Evolutionary conservation across 768 basidiomycete species (phyloP).

Genomic region (Psilocybe sp.): DNA sequence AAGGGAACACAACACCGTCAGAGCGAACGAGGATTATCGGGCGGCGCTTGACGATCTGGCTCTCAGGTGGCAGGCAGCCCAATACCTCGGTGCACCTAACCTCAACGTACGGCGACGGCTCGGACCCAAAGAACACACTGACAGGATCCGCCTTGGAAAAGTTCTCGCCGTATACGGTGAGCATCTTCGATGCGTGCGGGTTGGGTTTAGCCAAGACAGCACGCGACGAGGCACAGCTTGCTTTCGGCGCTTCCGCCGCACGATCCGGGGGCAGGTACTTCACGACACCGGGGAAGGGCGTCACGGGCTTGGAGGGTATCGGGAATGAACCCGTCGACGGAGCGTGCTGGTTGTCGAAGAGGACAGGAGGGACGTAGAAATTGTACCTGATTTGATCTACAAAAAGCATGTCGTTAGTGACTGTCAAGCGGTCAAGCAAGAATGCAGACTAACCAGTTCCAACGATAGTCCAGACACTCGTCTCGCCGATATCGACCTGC

Average conservation of each 20-base stretch:
- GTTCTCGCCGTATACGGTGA: slow-evolving; percentile 88
- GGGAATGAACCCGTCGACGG: slow-evolving; percentile 72
- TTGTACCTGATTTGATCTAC: slow-evolving; percentile 90
- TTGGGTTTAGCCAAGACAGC: slow-evolving; percentile 74
- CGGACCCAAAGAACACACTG: slow-evolving; percentile 82
- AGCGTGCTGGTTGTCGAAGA: slow-evolving; percentile 80
- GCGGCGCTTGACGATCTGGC: slow-evolving; percentile 61
- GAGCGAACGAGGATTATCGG: slow-evolving; percentile 80
- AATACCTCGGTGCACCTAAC: slow-evolving; percentile 85
- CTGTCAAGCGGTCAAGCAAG: slow-evolving; percentile 1
- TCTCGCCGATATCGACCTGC: slow-evolving; percentile 91
- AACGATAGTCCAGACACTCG: slow-evolving; percentile 92
- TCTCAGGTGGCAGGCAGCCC: slow-evolving; percentile 77
- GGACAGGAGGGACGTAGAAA: slow-evolving; percentile 84
- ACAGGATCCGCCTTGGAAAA: slow-evolving; percentile 82
- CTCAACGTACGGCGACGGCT: slow-evolving; percentile 84
- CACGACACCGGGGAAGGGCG: slow-evolving; percentile 83
- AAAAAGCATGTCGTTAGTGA: slow-evolving; percentile 15
- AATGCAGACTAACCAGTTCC: slow-evolving; percentile 66
- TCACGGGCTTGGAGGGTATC: slow-evolving; percentile 77
- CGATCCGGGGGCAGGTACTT: slow-evolving; percentile 91
- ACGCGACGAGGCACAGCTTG: slow-evolving; percentile 62
- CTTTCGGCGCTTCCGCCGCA: slow-evolving; percentile 78
- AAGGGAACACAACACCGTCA: slow-evolving; percentile 88
- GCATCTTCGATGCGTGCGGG: slow-evolving; percentile 73